phyloP scores from a whole-genome alignment of 805 yeast species.

The Kuraishia cidri region DNA sequence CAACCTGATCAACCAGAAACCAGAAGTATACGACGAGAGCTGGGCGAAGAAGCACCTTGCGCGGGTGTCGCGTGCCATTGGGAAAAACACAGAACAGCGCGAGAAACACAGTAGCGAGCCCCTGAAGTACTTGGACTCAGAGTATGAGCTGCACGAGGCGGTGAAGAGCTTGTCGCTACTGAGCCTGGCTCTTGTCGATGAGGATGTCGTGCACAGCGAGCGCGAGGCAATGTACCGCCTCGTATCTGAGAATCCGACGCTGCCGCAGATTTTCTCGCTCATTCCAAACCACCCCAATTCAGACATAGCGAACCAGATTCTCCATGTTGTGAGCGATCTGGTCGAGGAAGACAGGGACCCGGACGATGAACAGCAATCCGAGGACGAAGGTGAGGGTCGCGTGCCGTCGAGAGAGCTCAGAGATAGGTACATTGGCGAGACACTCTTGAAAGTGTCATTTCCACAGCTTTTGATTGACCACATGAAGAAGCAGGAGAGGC shows the following conservation, averaged over 20 bases:
- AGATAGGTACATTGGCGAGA: too few species aligned
- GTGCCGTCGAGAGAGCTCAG: too few species aligned
- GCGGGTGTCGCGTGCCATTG: slow-evolving; percentile 2
- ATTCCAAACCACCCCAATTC: slow-evolving; percentile 6
- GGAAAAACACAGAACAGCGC: slow-evolving; percentile 3
- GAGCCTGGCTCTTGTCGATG: slow-evolving; percentile 1
- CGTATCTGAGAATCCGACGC: background rate
- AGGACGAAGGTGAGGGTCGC: background rate
- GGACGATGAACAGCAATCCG: slow-evolving; percentile 1
- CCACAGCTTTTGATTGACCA: background rate
- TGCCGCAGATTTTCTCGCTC: slow-evolving; percentile 3
- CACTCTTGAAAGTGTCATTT: too few species aligned
- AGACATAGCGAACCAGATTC: slow-evolving; percentile 3
- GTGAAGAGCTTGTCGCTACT: slow-evolving; percentile 5
- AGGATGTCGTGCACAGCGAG: background rate
- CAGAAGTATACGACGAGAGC: too few species aligned
- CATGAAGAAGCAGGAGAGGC: background rate
- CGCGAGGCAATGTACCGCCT: background rate
- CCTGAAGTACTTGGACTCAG: slow-evolving; percentile 5
- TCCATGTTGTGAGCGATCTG: slow-evolving; percentile 3
- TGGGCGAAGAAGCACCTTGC: too few species aligned
- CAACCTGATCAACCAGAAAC: too few species aligned
- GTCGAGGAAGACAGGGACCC: slow-evolving; percentile 1
- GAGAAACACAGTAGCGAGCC: slow-evolving; percentile 3
- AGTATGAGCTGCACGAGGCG: slow-evolving; percentile 5